phyloP scores from a whole-genome alignment of 805 yeast species.

The Yamadazyma nakazawae region DNA sequence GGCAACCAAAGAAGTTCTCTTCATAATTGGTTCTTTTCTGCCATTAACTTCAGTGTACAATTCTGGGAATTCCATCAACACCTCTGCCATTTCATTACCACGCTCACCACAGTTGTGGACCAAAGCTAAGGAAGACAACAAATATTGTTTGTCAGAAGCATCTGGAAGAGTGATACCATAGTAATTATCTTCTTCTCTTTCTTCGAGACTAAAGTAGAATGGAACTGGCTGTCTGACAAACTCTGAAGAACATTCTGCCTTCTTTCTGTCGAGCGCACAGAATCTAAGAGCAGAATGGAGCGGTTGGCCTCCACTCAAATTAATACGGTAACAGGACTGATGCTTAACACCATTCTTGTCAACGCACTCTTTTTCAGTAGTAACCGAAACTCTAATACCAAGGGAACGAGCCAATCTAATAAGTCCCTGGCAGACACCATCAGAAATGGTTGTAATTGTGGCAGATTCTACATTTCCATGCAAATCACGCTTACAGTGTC shows the following conservation, averaged over 20 bases:
- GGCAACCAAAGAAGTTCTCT: conserved; percentile 98
- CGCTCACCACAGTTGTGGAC: conserved; percentile 71
- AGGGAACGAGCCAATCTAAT: conserved; percentile 41
- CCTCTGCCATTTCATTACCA: conserved; percentile 99
- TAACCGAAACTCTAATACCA: conserved; percentile 37
- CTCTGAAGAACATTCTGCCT: not conserved
- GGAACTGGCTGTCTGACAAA: conserved; percentile 18
- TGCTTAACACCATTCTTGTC: conserved; percentile 1
- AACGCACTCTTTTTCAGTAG: conserved; percentile 18
- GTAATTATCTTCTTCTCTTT: conserved; percentile 30
- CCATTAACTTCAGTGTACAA: conserved; percentile 87
- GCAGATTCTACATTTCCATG: conserved; percentile 18
- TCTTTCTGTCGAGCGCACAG: conserved; percentile 21
- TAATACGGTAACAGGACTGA: conserved; percentile 12
- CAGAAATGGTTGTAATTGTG: conserved; percentile 27
- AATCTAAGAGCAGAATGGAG: conserved; percentile 21
- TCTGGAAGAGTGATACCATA: conserved; percentile 42
- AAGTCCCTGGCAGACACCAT: conserved; percentile 33
- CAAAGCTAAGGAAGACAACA: conserved; percentile 35
- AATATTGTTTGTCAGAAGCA: conserved; percentile 40
- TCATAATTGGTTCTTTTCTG: conserved; percentile 97
- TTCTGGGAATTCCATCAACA: conserved; percentile 99
- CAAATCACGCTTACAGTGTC: conserved; percentile 21
- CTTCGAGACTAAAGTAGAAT: conserved; percentile 27
- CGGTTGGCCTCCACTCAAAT: conserved; percentile 21